A percentile compares a stretch with the other conserved stretches of the same genome.
Conservation (phyloP, 2,329 filamentous ascomycete species). For the Diplodia seriata region DNA sequence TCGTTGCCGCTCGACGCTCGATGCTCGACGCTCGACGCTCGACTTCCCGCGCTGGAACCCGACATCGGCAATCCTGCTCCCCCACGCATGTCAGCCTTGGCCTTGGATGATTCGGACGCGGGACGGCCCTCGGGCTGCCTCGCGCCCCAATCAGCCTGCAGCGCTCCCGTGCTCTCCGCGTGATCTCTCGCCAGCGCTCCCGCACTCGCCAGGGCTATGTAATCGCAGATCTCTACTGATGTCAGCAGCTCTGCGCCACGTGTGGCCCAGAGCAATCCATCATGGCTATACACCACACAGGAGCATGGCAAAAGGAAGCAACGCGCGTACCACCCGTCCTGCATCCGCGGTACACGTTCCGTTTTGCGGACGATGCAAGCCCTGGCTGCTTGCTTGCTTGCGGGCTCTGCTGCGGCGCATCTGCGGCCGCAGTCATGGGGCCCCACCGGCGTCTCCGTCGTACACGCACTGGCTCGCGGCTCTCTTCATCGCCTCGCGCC, state of each 20-base stretch:
- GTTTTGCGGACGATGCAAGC: too few species aligned
- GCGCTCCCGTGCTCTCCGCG: neutral
- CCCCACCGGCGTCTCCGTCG: conserved; percentile 14
- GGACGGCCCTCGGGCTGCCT: too few species aligned
- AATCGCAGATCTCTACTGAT: neutral
- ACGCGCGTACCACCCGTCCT: neutral
- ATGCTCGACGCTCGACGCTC: neutral
- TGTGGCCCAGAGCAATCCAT: neutral
- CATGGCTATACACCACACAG: neutral
- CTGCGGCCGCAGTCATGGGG: conserved; percentile 1
- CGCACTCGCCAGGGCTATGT: neutral
- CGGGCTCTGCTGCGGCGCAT: neutral
- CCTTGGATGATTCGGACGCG: neutral
- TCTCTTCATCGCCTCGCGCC: conserved; percentile 11
- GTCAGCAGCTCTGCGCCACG: neutral
- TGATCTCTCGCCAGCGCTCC: neutral
- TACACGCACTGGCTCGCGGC: neutral
- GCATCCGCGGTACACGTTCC: too few species aligned
- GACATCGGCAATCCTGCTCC: neutral
- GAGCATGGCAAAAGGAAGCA: neutral
- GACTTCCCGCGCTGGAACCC: neutral
- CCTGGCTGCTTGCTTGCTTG: too few species aligned
- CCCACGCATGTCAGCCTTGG: conserved; percentile 7
- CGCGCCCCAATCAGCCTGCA: neutral
- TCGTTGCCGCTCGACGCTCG: conserved; percentile 1